Evolutionary conservation across 495 filamentous ascomycete species (phyloP).

Genomic region (Cetradonia linearis): DNA sequence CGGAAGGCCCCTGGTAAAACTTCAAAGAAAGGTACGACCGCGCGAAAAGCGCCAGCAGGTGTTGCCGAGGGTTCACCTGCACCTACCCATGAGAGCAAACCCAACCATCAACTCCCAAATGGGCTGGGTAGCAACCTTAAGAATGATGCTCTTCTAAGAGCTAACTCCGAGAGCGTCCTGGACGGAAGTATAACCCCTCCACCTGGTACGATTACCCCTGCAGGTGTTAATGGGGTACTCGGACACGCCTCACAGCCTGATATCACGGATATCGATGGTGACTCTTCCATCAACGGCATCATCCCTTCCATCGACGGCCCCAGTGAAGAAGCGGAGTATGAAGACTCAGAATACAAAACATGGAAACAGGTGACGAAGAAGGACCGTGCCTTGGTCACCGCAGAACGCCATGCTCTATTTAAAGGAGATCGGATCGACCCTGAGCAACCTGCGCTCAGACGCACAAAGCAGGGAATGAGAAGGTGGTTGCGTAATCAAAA

Average conservation of each 20-base stretch:
- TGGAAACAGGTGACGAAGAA: constrained; percentile 99
- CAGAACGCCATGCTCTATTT: constrained; percentile 70
- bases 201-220: constrained; percentile 65
- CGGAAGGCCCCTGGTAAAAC: constrained; percentile 78
- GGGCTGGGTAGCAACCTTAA: constrained; percentile 40
- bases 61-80: constrained; percentile 66
- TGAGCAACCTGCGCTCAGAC: constrained; percentile 77
- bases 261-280: constrained; percentile 69
- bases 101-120: constrained; percentile 36
- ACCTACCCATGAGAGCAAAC: constrained; percentile 39
- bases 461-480: constrained; percentile 69
- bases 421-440: constrained; percentile 70
- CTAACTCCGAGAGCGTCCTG: constrained; percentile 52
- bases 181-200: constrained; percentile 74
- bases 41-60: constrained; percentile 56
- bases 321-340: constrained; percentile 45
- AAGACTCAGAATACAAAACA: constrained; percentile 87
- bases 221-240: constrained; percentile 57
- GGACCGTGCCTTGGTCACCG: constrained; percentile 77
- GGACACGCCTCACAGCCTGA: constrained; percentile 62
- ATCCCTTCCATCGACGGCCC: constrained; percentile 28
- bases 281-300: constrained; percentile 50
- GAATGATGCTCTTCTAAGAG: constrained; percentile 37
- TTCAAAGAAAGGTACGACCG: constrained; percentile 65
- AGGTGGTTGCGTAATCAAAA: constrained; percentile 69